phyloP scores from a whole-genome alignment of 108 stramenopile species.

The Nitzschia sp. region DNA sequence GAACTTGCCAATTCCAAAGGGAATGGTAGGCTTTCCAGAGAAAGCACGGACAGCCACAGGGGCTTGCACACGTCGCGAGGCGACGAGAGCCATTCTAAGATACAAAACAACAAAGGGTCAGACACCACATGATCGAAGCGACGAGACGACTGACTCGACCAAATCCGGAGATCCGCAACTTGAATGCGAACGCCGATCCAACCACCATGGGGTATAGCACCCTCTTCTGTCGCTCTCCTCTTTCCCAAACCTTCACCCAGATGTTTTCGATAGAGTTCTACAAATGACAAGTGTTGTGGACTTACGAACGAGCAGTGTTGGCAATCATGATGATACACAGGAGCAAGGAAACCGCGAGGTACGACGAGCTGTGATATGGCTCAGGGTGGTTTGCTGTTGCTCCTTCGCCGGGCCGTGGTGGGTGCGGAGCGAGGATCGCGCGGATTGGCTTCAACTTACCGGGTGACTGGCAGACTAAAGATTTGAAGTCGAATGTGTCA shows the following conservation, averaged over 20 bases:
- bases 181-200: conserved; percentile 3
- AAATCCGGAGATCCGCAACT: background rate
- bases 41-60: conserved; percentile 26
- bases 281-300: background rate
- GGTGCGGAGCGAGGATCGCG: conserved; percentile 1
- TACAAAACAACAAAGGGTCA: background rate
- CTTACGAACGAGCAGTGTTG: conserved; percentile 42
- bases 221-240: background rate
- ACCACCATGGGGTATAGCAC: background rate
- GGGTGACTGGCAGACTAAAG: too few species aligned
- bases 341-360: too few species aligned
- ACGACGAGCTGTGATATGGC: background rate
- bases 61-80: conserved; percentile 32
- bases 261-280: background rate
- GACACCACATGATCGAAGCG: background rate
- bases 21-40: conserved; percentile 44
- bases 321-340: conserved; percentile 19
- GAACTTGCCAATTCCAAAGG: conserved; percentile 82
- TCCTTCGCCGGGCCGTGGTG: too few species aligned
- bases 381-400: too few species aligned
- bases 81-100: conserved; percentile 33
- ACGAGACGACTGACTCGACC: background rate
- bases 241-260: background rate
- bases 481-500: too few species aligned
- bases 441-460: background rate